These are phyloP conservation scores for Macrophomina phaseolina DNA, from an alignment of 2,329 filamentous ascomycete genomes.

Conservation along the genomic window DNA sequence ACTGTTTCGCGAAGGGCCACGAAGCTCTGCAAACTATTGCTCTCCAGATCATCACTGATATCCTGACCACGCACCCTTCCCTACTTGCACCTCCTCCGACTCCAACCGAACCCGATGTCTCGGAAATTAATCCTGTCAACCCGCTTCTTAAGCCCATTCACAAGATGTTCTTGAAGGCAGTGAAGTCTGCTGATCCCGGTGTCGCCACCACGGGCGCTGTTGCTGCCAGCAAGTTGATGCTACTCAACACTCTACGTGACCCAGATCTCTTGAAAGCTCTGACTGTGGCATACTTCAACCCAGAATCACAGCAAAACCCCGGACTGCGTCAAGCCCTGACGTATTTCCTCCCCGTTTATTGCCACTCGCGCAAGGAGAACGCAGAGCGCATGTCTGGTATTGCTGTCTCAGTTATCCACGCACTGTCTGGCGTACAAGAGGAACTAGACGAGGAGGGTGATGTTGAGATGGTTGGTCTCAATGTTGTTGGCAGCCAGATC, in stretches of 20 bases:
- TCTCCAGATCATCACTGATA: constrained; percentile 89
- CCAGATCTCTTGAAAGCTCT: constrained; percentile 77
- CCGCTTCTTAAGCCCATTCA: constrained; percentile 67
- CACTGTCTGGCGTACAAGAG: constrained; percentile 64
- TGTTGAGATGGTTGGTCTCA: constrained; percentile 76
- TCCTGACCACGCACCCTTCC: constrained; percentile 85
- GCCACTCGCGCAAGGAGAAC: constrained; percentile 82
- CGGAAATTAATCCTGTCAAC: constrained; percentile 41
- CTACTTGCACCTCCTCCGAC: constrained; percentile 63
- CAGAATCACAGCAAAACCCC: constrained; percentile 78
- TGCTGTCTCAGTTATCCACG: constrained; percentile 74
- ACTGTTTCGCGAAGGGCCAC: constrained; percentile 94
- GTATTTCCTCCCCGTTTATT: constrained; percentile 95
- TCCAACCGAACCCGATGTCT: constrained; percentile 39
- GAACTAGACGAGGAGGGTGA: constrained; percentile 75
- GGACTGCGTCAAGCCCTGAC: constrained; percentile 83
- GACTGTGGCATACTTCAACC: constrained; percentile 87
- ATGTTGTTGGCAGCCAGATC: constrained; percentile 79
- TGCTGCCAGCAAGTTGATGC: constrained; percentile 83
- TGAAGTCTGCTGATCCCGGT: constrained; percentile 62
- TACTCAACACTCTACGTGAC: constrained; percentile 71
- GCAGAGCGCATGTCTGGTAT: constrained; percentile 80
- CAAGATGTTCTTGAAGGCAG: constrained; percentile 83
- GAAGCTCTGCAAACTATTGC: constrained; percentile 87
- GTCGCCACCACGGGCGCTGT: constrained; percentile 83